A percentile compares a stretch with the other conserved stretches of the same genome.
Conservation (phyloP, 169 alveolate genomes). For the Perkinsus olseni region DNA sequence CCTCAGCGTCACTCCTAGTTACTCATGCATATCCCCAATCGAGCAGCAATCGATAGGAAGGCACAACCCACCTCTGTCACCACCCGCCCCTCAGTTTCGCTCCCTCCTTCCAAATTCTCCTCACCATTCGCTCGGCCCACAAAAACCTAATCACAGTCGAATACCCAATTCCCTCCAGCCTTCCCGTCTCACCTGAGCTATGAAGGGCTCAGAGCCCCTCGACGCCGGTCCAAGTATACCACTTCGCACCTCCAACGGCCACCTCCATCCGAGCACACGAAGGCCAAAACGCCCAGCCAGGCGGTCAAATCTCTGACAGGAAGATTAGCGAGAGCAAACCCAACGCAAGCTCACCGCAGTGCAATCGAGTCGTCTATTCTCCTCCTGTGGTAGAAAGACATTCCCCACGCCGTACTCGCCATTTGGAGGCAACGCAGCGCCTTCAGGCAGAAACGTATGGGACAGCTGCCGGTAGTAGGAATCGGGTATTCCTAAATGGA, state of each 20-base stretch:
- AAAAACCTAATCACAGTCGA: slow-evolving; percentile 34
- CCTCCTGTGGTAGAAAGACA: slow-evolving; percentile 38
- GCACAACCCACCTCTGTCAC: slow-evolving; percentile 28
- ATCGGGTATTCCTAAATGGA: neutral
- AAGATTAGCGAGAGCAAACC: neutral
- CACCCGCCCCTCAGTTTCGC: slow-evolving; percentile 16
- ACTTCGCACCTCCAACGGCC: slow-evolving; percentile 44
- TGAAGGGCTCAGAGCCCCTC: slow-evolving; percentile 47
- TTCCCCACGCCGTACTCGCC: slow-evolving; percentile 46
- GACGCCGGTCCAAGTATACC: slow-evolving; percentile 42
- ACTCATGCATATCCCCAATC: no score
- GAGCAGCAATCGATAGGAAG: no score
- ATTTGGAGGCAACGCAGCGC: slow-evolving; percentile 22
- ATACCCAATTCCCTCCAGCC: slow-evolving; percentile 29
- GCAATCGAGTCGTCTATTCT: slow-evolving; percentile 21
- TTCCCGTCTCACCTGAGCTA: slow-evolving; percentile 40
- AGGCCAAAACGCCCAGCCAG: slow-evolving; percentile 28
- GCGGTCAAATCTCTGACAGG: slow-evolving; percentile 17
- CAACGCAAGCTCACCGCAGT: neutral
- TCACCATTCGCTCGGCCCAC: slow-evolving; percentile 22
- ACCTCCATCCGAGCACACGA: slow-evolving; percentile 49
- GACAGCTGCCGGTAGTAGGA: slow-evolving; percentile 27
- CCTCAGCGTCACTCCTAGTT: no score
- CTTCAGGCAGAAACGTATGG: slow-evolving; percentile 25
- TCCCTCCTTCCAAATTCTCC: slow-evolving; percentile 29